Evolutionary conservation across 441 rosid genomes (phyloP).

Genomic region (Euphorbia corollata): DNA sequence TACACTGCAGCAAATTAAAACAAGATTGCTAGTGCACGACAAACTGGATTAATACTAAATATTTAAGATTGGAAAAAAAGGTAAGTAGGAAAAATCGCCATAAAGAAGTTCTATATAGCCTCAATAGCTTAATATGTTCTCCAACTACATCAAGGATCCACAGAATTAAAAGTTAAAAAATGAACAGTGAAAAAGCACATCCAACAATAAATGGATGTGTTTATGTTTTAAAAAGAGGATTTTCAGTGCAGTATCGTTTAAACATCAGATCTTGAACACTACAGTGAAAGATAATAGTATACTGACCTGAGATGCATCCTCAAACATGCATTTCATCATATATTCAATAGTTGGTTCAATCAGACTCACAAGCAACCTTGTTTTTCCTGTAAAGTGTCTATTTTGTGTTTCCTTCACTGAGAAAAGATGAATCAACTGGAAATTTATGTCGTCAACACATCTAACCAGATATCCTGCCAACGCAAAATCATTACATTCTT

Average conservation of each 20-base stretch:
- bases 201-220: conserved; percentile 1
- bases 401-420: conserved; percentile 31
- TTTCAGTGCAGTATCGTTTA: conserved; percentile 5
- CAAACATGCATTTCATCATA: conserved; percentile 57
- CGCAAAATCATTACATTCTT: conserved; percentile 16
- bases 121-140: background rate
- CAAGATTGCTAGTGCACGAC: conserved; percentile 8
- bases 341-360: conserved; percentile 79
- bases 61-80: background rate
- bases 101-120: conserved; percentile 5
- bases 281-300: conserved; percentile 14
- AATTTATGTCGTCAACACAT: conserved; percentile 57
- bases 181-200: background rate
- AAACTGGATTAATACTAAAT: background rate
- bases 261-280: background rate
- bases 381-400: conserved; percentile 37
- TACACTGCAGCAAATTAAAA: conserved; percentile 2
- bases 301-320: conserved; percentile 66
- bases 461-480: conserved; percentile 53
- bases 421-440: conserved; percentile 37
- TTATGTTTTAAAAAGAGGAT: conserved; percentile 6
- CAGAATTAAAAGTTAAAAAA: conserved; percentile 7
- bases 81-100: background rate
- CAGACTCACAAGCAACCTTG: conserved; percentile 49
- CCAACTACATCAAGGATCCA: background rate